Percentiles rank a stretch among this genome's conserved stretches.
These are phyloP conservation scores for Mimosa bimucronata DNA, from an alignment of 306 rosid genomes.

Conservation along the genomic window DNA sequence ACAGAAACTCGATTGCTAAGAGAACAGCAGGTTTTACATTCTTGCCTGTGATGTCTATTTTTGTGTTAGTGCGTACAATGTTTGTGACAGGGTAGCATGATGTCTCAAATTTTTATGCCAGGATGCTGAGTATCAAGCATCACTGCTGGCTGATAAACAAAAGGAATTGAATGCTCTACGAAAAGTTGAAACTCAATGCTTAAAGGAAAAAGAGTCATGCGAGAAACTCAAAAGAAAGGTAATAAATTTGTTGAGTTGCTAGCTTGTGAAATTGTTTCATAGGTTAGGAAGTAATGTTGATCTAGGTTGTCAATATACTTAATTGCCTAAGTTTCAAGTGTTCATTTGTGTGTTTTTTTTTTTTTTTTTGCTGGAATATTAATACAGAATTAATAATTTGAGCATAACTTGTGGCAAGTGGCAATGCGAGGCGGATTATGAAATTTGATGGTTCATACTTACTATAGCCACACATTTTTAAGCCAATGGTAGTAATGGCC, in stretches of 20 bases:
- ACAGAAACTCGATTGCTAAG: constrained; percentile 47
- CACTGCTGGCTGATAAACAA: constrained; percentile 54
- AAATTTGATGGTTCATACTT: background rate
- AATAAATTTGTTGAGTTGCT: constrained; percentile 18
- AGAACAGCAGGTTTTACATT: constrained; percentile 69
- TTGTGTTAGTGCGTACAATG: constrained; percentile 1
- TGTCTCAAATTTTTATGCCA: constrained; percentile 44
- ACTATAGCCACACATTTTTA: background rate
- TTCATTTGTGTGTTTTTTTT: background rate
- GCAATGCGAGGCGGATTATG: background rate
- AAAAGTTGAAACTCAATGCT: constrained; percentile 47
- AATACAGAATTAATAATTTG: background rate
- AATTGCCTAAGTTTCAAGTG: constrained; percentile 2
- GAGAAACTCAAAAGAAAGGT: constrained; percentile 46
- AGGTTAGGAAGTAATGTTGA: background rate
- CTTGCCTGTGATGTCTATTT: constrained; percentile 22
- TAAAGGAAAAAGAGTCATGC: constrained; percentile 43
- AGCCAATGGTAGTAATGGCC: background rate
- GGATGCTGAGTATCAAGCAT: constrained; percentile 62
- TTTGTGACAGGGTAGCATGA: constrained; percentile 29
- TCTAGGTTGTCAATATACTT: background rate
- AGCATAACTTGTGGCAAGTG: constrained; percentile 2
- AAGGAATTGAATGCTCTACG: constrained; percentile 47
- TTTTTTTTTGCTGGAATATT: background rate
- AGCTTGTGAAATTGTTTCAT: constrained; percentile 38